phyloP scores from a whole-genome alignment of 805 yeast genomes.

The Suhomyces sp. region DNA sequence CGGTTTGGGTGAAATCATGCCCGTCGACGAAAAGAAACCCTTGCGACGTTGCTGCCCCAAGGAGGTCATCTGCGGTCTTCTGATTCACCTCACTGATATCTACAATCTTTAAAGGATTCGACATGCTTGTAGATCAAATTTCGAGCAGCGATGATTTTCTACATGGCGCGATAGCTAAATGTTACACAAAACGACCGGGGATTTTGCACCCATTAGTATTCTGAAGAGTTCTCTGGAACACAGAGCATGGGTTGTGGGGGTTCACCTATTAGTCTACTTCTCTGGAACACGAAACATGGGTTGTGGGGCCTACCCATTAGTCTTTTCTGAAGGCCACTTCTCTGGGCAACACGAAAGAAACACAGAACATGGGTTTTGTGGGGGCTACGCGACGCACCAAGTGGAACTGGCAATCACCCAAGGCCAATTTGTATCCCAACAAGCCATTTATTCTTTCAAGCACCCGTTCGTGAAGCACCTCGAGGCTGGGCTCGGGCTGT shows the following conservation, averaged over 20 bases:
- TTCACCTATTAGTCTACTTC: too few species aligned
- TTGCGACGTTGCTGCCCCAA: conserved; percentile 58
- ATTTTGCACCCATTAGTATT: neutral
- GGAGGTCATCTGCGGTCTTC: conserved; percentile 47
- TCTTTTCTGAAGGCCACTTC: conserved; percentile 52
- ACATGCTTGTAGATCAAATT: neutral
- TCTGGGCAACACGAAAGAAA: conserved; percentile 69
- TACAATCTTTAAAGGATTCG: conserved; percentile 52
- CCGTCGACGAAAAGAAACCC: conserved; percentile 70
- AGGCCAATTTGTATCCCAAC: conserved; percentile 46
- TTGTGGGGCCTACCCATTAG: too few species aligned
- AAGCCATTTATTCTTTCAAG: conserved; percentile 47
- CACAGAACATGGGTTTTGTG: conserved; percentile 93
- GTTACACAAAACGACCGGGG: neutral
- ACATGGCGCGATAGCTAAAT: neutral
- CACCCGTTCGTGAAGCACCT: conserved; percentile 66
- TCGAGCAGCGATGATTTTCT: neutral
- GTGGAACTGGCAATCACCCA: conserved; percentile 60
- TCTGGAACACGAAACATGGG: too few species aligned
- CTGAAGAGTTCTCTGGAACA: too few species aligned
- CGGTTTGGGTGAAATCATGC: conserved; percentile 55
- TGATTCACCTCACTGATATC: conserved; percentile 50
- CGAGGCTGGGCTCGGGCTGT: conserved; percentile 60
- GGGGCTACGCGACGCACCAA: conserved; percentile 94
- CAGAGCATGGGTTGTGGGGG: too few species aligned